Conservation (phyloP, 1,139 yeast species). For the Entelexis sorbosivorans region DNA sequence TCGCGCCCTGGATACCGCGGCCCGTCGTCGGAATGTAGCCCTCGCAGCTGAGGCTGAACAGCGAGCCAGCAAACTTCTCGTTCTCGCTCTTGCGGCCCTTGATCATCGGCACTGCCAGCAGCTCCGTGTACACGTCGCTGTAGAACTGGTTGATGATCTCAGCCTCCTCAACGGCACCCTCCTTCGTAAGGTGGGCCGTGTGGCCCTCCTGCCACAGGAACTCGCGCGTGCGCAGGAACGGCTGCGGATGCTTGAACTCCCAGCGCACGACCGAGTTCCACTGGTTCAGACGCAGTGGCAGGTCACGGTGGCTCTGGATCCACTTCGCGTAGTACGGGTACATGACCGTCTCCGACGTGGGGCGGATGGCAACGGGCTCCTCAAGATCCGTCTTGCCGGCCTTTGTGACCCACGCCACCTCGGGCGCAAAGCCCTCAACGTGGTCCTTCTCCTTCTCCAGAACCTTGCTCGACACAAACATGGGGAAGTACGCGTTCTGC, state of each 20-base stretch:
- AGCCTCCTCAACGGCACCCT: conserved; percentile 76
- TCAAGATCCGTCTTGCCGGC: conserved; percentile 93
- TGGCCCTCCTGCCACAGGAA: conserved; percentile 99
- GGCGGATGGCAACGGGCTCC: conserved; percentile 97
- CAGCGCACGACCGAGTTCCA: conserved; percentile 99
- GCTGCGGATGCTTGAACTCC: conserved; percentile 99
- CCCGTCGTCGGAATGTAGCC: conserved; percentile 98
- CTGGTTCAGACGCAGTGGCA: conserved; percentile 91
- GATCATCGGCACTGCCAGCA: conserved; percentile 93
- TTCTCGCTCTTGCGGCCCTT: conserved; percentile 93
- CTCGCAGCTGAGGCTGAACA: conserved; percentile 88
- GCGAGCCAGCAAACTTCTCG: conserved; percentile 98
- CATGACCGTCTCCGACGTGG: conserved; percentile 99
- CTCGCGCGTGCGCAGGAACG: conserved; percentile 96
- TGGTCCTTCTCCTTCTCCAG: conserved; percentile 97
- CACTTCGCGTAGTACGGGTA: conserved; percentile 98
- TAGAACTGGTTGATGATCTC: conserved; percentile 76
- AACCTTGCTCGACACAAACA: conserved; percentile 90
- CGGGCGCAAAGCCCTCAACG: conserved; percentile 98
- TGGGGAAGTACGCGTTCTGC: conserved; percentile 92
- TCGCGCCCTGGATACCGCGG: conserved; percentile 99
- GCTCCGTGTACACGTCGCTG: conserved; percentile 72
- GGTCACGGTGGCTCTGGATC: conserved; percentile 96
- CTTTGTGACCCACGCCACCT: conserved; percentile 98
- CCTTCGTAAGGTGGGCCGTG: conserved; percentile 81